Evolutionary conservation across 2,329 filamentous ascomycete species (phyloP).

Genomic region (Lizonia empirigonia): DNA sequence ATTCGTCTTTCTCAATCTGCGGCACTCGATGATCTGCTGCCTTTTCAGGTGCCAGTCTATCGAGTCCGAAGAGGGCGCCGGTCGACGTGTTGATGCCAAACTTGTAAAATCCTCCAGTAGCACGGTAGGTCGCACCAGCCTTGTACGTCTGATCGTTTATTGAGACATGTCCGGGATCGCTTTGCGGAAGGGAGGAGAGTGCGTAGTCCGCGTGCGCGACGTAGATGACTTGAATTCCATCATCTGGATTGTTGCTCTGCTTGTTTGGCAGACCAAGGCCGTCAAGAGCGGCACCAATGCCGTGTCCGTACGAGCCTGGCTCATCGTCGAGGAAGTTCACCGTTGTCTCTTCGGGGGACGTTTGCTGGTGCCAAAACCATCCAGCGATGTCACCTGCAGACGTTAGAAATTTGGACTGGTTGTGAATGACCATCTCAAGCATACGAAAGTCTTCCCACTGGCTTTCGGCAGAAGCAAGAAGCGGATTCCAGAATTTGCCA

Average conservation of each 20-base stretch:
- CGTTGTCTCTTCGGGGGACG: not conserved
- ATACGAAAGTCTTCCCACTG: not conserved
- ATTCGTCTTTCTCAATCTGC: conserved; percentile 1
- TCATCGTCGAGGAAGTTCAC: not conserved
- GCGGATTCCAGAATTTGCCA: not conserved
- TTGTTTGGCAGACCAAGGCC: not conserved
- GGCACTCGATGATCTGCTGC: not conserved
- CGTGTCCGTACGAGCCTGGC: not conserved
- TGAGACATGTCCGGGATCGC: not conserved
- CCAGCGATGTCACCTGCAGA: not conserved
- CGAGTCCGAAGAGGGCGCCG: conserved; percentile 12
- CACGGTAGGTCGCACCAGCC: not conserved
- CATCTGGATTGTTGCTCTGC: not conserved
- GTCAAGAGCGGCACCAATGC: not conserved
- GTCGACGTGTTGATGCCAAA: conserved; percentile 16
- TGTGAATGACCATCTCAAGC: too few relatives aligned
- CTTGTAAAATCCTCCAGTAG: conserved; percentile 6
- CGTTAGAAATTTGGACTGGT: not conserved
- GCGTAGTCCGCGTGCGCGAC: not conserved
- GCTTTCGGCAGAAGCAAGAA: not conserved
- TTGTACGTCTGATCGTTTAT: not conserved
- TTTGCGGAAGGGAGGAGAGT: not conserved
- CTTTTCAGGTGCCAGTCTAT: conserved; percentile 2
- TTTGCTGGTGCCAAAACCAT: not conserved
- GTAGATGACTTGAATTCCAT: not conserved